Base-by-base conservation (phyloP, 805 yeast species). In the Priceomyces castillae region DNA sequence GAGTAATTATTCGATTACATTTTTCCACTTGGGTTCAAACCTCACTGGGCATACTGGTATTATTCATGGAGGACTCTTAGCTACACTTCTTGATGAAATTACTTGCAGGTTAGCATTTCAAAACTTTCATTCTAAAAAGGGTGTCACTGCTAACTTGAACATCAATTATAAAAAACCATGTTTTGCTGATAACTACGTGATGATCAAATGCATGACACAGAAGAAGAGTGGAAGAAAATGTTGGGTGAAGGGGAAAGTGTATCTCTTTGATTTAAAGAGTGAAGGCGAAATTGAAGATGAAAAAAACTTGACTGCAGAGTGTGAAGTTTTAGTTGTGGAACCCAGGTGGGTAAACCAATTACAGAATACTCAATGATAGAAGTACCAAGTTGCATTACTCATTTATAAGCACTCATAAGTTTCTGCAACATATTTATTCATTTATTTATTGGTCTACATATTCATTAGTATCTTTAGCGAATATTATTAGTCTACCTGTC, bases 91-190 rank as follows among this genome's bases (percentile, higher is more conserved):
- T 44, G 75, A 71, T 49, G 75, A 71, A 46, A 52, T 69, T 36
- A 67, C 74, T 2, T 71, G 76, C 43, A 49, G 74, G 11, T 52
- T 71, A 23, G 76, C 74, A 10, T 70, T 71, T 46, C 67, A 67
- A 44, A 71, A 69, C 49, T 61, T 64, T 43, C 56, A 61, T 30
- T 64, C 72, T 19, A 62, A 61, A 41, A 62, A 60, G 46, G 76
- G 73, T 1, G 74, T 71, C 15, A 71, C 76, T 11, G 76, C 76
- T 11, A 69, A 67, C 44, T 65, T 70, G 54, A 70, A 69, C 46
- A 62, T 70, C 45, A 67, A 62, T 51, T 71, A 68, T 46, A 58
- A 54, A 40, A 56, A 61, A 42, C 76, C 75, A 3, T 63, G 71
- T 30, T 61, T 39, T 41, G 60, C 62, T 7, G 53, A 67, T 46